phyloP scores from a whole-genome alignment of 257 asterid genomes.

The Solanum lycopersicoides region DNA sequence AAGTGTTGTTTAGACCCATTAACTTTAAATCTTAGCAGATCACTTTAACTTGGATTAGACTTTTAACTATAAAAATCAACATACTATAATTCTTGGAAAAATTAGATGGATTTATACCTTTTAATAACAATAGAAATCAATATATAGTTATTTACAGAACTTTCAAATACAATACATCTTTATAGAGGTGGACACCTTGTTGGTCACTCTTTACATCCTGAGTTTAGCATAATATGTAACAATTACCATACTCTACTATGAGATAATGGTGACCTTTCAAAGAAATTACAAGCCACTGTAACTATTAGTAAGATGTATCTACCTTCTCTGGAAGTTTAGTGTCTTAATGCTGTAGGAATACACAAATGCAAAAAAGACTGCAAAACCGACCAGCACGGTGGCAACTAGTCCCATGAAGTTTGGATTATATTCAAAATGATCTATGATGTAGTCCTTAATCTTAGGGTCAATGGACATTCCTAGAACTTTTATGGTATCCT shows the following conservation, averaged over 20 bases:
- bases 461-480: conserved; percentile 32
- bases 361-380: conserved; percentile 26
- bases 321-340: conserved; percentile 45
- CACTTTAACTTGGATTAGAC: no score
- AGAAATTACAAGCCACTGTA: not conserved
- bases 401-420: conserved; percentile 41
- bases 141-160: not conserved
- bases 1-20: no score
- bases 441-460: conserved; percentile 34
- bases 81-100: no score
- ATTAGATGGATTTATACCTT: no score
- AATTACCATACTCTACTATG: not conserved
- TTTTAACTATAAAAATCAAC: no score
- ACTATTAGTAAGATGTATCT: not conserved
- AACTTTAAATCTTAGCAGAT: no score
- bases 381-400: conserved; percentile 10
- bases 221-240: not conserved
- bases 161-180: no score
- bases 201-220: not conserved
- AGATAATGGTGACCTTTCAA: not conserved
- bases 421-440: conserved; percentile 44
- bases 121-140: no score
- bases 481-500: conserved; percentile 23
- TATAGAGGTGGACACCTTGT: no score
- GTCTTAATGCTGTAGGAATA: conserved; percentile 36